Percentiles rank a stretch among this genome's conserved stretches.
Conservation (phyloP, 495 filamentous ascomycete species). For the Letharia lupina region DNA sequence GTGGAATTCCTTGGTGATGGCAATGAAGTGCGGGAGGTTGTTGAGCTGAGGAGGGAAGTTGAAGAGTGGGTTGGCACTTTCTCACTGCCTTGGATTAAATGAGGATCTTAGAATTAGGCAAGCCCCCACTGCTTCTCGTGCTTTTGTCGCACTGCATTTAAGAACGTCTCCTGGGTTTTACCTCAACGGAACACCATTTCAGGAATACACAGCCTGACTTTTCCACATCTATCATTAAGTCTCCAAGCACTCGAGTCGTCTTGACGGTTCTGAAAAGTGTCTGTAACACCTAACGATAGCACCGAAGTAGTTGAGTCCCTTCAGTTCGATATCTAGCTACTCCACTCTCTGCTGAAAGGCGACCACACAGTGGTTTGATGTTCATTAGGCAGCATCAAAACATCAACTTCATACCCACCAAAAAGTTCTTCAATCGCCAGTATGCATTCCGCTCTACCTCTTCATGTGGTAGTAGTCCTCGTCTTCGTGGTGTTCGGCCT, state of each 20-base stretch:
- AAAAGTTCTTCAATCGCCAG: background rate
- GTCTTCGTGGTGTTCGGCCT: background rate
- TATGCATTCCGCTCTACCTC: background rate
- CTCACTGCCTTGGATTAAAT: slow-evolving; percentile 69
- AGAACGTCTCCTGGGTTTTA: background rate
- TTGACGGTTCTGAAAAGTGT: background rate
- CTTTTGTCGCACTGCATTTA: background rate
- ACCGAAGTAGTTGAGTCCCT: background rate
- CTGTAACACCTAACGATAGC: background rate
- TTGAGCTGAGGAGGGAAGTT: slow-evolving; percentile 80
- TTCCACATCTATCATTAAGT: background rate
- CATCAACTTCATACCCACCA: background rate
- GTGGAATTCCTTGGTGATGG: slow-evolving; percentile 74
- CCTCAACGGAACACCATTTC: slow-evolving; percentile 1
- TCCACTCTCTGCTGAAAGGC: background rate
- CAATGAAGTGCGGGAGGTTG: slow-evolving; percentile 74
- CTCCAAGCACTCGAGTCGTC: background rate
- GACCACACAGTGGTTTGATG: background rate
- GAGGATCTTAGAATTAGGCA: slow-evolving; percentile 22
- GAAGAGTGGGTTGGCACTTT: slow-evolving; percentile 95
- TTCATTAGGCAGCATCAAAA: background rate
- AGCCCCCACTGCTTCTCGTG: background rate
- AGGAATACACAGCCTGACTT: background rate
- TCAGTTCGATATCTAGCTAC: background rate
- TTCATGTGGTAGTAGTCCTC: background rate